Evolutionary conservation across 2,329 filamentous ascomycete genomes (phyloP), one percentile per base, ranked within the genome.

Genomic region (Fusarium staphyleae): DNA sequence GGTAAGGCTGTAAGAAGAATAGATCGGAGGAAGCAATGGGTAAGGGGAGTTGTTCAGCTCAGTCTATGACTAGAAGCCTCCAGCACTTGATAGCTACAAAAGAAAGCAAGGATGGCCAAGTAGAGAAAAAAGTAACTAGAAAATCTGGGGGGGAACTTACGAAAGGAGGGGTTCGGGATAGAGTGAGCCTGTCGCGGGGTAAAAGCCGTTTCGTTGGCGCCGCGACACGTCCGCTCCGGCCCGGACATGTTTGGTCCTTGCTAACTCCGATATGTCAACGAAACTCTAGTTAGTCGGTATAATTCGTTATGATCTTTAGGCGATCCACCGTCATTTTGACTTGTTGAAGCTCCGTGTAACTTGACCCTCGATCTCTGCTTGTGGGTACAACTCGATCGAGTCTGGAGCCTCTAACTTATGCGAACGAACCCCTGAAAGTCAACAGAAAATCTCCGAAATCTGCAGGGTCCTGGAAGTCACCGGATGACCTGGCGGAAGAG

Each of bases 131-230:
- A 37, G 19, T 48, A 6, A 22, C 19, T 22, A 48, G 36, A 36
- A 42, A 56, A 58, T 47, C 49, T 16, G 52, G 60, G 48, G 49
- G 51, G 35, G 49, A 69, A 69, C 80, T 73, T 74, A 83, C 81
- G 81, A 68, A 83, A 83, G 45, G 79, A 80, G 55, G 78, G 77
- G 66, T 75, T 73, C 65, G 78, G 78, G 35, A 75, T 71, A 60
- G 78, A 70, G 57, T 78, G 57, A 47, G 42, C 29, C 16, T 60
- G 54, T 37, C 60, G 60, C 54, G 57, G 57, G 58, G 58, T 50
- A 55, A 44, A 52, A 46, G 40, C 50, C 42, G 51, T 59, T 54
- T 61, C 58, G 40, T 65, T 47, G 42, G 52, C 42, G 55, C 55
- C 45, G 44, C 51, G 58, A 55, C 50, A 56, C 63, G 49, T 49